Conservation (phyloP, 495 filamentous ascomycete species). For the Pseudotulostoma volvatum region DNA sequence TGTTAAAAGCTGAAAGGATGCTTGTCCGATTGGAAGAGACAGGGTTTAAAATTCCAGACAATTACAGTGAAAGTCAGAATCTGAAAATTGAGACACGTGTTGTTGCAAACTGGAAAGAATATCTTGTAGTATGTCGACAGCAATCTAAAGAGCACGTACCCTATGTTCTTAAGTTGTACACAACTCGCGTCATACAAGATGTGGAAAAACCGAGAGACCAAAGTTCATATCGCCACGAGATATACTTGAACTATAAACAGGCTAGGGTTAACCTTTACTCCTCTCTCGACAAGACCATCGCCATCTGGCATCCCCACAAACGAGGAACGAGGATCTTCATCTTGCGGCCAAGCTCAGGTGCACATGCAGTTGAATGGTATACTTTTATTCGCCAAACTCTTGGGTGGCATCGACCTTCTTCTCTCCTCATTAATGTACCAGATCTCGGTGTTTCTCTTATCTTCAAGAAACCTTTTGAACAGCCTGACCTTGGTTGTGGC, state of each 20-base stretch:
- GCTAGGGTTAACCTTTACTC: constrained; percentile 55
- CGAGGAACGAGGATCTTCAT: constrained; percentile 49
- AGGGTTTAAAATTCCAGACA: constrained; percentile 35
- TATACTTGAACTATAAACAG: constrained; percentile 35
- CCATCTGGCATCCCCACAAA: constrained; percentile 44
- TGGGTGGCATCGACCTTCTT: constrained; percentile 40
- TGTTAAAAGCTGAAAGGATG: constrained; percentile 63
- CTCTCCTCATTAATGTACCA: constrained; percentile 50
- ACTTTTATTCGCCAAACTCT: constrained; percentile 49
- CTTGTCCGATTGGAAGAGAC: constrained; percentile 49
- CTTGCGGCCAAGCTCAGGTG: constrained; percentile 46
- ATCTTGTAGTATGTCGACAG: constrained; percentile 51
- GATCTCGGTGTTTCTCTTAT: constrained; percentile 47
- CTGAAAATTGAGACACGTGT: constrained; percentile 41
- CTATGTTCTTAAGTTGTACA: constrained; percentile 51
- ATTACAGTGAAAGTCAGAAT: constrained; percentile 54
- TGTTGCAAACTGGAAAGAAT: constrained; percentile 56
- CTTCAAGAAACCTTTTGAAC: constrained; percentile 47
- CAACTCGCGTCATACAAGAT: constrained; percentile 50
- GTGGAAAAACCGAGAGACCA: constrained; percentile 38
- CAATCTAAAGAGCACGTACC: constrained; percentile 34
- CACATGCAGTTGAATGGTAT: constrained; percentile 57
- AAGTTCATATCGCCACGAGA: constrained; percentile 38
- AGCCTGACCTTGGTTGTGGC: constrained; percentile 20
- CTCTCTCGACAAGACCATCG: constrained; percentile 54